Evolutionary conservation across 2,329 filamentous ascomycete genomes (phyloP).

Genomic region (Paraphoma sp.): DNA sequence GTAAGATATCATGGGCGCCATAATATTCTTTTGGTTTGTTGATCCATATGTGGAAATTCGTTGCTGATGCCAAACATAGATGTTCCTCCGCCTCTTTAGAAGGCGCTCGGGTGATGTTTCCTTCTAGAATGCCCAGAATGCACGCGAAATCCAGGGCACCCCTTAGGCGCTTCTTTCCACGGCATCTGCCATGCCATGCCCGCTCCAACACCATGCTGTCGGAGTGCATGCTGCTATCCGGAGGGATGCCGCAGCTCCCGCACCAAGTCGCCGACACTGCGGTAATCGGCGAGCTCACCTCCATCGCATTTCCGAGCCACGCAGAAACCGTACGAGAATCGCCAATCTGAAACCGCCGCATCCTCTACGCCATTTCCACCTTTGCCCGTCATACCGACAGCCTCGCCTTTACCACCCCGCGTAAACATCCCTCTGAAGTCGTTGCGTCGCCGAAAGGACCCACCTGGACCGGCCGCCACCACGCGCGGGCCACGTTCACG

Average conservation of each 20-base stretch:
- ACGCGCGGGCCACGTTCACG: slow-evolving; percentile 20
- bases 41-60: background rate
- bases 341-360: background rate
- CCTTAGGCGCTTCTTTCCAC: background rate
- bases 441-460: slow-evolving; percentile 10
- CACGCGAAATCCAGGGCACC: background rate
- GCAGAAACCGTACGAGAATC: background rate
- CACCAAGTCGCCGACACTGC: background rate
- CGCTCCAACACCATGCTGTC: background rate
- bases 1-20: background rate
- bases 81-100: background rate
- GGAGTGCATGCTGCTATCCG: background rate
- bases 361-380: background rate
- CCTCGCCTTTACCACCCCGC: background rate
- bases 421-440: slow-evolving; percentile 3
- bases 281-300: background rate
- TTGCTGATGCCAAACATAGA: background rate
- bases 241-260: background rate
- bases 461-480: slow-evolving; percentile 10
- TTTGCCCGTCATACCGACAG: background rate
- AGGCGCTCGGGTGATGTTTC: background rate
- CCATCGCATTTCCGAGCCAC: background rate
- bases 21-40: too few species aligned
- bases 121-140: background rate
- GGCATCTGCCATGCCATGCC: background rate